These are phyloP conservation scores for Micractinium sp. DNA, from an alignment of 139 green algal genomes.

Conservation along the genomic window DNA sequence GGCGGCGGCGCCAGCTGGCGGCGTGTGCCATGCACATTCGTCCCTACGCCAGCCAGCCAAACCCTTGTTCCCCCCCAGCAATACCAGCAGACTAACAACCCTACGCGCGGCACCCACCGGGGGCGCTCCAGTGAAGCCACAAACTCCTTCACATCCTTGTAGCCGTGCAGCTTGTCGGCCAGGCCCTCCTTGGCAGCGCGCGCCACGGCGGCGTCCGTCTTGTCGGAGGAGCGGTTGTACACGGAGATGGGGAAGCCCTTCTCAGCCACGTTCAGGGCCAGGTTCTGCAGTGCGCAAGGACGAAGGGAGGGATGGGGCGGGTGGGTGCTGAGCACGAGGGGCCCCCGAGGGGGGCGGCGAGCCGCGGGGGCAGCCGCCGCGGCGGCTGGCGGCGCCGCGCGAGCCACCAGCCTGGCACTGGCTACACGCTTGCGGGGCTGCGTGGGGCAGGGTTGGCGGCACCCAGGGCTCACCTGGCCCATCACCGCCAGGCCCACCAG, in stretches of 20 bases:
- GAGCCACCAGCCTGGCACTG: neutral
- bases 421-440: neutral
- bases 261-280: conserved; percentile 98
- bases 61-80: neutral
- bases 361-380: neutral
- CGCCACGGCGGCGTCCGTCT: conserved; percentile 93
- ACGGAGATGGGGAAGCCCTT: conserved; percentile 99
- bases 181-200: conserved; percentile 92
- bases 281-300: conserved; percentile 78
- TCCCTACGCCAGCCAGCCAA: too few species aligned
- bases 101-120: conserved; percentile 50
- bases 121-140: conserved; percentile 92
- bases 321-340: neutral
- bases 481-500: conserved; percentile 98
- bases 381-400: neutral
- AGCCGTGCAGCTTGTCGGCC: conserved; percentile 78
- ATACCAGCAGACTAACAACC: neutral
- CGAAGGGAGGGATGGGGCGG: neutral
- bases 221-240: conserved; percentile 94
- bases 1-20: too few species aligned
- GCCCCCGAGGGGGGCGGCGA: neutral
- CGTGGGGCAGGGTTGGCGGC: neutral
- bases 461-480: conserved; percentile 77
- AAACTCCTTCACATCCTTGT: conserved; percentile 93
- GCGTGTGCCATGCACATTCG: too few species aligned